Evolutionary conservation across 306 rosid genomes (phyloP).

Genomic region (Senna siamea): DNA sequence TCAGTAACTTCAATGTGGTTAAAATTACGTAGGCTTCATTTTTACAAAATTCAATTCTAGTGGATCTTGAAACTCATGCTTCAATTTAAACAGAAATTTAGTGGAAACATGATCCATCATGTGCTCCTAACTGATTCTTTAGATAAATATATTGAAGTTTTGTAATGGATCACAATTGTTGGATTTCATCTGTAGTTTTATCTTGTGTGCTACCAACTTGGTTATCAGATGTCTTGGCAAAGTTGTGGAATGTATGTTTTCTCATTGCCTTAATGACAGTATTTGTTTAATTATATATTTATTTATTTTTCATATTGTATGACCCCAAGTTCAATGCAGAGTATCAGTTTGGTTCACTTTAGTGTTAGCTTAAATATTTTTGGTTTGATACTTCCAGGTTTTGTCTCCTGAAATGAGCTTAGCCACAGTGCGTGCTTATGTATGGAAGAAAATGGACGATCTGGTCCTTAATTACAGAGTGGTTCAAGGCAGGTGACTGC

Average conservation of each 20-base stretch:
- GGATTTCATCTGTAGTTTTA: not conserved
- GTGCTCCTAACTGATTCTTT: not conserved
- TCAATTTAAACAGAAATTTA: slow-evolving; percentile 16
- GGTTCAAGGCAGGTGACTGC: slow-evolving; percentile 68
- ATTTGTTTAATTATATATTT: too few relatives aligned
- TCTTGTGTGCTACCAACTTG: slow-evolving; percentile 4
- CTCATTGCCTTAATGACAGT: too few relatives aligned
- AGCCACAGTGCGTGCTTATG: slow-evolving; percentile 81
- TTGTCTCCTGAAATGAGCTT: slow-evolving; percentile 80
- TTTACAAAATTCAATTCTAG: not conserved
- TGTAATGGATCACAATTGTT: not conserved
- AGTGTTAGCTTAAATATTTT: not conserved
- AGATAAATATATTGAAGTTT: not conserved
- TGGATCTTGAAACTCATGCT: not conserved
- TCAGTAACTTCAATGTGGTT: slow-evolving; percentile 29
- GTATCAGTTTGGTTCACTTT: not conserved
- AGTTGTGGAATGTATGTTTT: slow-evolving; percentile 33
- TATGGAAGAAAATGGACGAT: slow-evolving; percentile 89
- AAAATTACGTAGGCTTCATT: slow-evolving; percentile 14
- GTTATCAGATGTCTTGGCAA: slow-evolving; percentile 2
- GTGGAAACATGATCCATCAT: not conserved
- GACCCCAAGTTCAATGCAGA: slow-evolving; percentile 25
- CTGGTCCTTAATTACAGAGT: slow-evolving; percentile 77
- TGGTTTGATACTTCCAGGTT: slow-evolving; percentile 48
- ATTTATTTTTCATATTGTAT: slow-evolving; percentile 13